These are phyloP conservation scores for Phalaenopsis aphrodite DNA, from an alignment of 106 monocot species.

Conservation along the genomic window DNA sequence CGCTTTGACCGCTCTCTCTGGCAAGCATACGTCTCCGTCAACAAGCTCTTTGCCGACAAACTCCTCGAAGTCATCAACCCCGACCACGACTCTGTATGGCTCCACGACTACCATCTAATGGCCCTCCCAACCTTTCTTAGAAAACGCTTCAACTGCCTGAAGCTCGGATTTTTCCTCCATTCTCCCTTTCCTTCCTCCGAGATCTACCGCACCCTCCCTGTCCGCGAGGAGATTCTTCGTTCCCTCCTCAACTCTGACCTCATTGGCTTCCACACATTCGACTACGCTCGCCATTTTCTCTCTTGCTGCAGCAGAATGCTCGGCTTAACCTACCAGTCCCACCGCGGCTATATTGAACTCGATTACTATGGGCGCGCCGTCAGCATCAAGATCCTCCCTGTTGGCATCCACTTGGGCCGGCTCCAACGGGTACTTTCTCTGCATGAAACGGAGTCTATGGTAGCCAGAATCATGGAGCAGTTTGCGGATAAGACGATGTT, in stretches of 20 bases:
- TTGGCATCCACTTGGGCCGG: constrained; percentile 39
- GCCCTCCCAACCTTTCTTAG: constrained; percentile 45
- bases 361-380: constrained; percentile 51
- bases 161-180: constrained; percentile 52
- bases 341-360: constrained; percentile 40
- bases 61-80: constrained; percentile 47
- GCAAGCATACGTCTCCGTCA: constrained; percentile 52
- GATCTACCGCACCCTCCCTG: constrained; percentile 45
- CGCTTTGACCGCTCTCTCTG: constrained; percentile 40
- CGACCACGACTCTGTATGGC: constrained; percentile 44
- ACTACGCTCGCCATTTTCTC: constrained; percentile 51
- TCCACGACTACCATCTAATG: constrained; percentile 56
- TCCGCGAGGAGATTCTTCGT: constrained; percentile 48
- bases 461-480: constrained; percentile 19
- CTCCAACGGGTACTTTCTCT: constrained; percentile 26
- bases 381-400: constrained; percentile 46
- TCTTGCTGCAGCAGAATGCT: constrained; percentile 52
- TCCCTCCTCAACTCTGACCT: constrained; percentile 44
- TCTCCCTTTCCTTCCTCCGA: constrained; percentile 48
- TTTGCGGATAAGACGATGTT: constrained; percentile 23
- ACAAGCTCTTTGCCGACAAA: constrained; percentile 53
- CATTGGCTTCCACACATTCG: constrained; percentile 59
- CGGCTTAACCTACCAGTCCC: constrained; percentile 40
- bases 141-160: constrained; percentile 40
- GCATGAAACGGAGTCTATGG: constrained; percentile 32